phyloP scores from a whole-genome alignment of 2,329 filamentous ascomycete species.

The Verticillium nonalfalfae region DNA sequence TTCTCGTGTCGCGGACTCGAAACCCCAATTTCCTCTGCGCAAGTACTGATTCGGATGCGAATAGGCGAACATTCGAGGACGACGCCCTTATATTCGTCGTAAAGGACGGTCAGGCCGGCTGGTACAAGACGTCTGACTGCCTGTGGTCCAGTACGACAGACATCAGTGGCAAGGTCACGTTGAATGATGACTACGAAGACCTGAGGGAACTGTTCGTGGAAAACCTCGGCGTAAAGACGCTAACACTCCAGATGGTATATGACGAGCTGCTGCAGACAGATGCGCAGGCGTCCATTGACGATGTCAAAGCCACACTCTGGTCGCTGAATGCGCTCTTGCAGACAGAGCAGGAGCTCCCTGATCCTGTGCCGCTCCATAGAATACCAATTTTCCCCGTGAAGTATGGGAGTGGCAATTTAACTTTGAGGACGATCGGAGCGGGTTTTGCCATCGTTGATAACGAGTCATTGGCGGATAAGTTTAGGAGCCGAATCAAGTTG shows the following conservation, averaged over 20 bases:
- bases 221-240: constrained; percentile 18
- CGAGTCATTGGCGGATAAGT: constrained; percentile 17
- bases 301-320: constrained; percentile 23
- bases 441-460: constrained; percentile 28
- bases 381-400: constrained; percentile 16
- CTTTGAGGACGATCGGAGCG: constrained; percentile 6
- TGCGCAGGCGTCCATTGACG: constrained; percentile 4
- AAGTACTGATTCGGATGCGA: neutral
- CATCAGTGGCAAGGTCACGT: constrained; percentile 16
- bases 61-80: constrained; percentile 5
- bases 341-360: neutral
- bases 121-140: constrained; percentile 21
- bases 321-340: constrained; percentile 24
- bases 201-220: constrained; percentile 22
- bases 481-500: constrained; percentile 19
- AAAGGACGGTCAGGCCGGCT: constrained; percentile 6
- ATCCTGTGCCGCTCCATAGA: constrained; percentile 6
- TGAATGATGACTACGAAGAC: constrained; percentile 20
- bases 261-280: constrained; percentile 19
- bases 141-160: constrained; percentile 24
- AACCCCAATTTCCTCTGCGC: neutral
- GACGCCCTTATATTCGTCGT: constrained; percentile 7
- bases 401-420: constrained; percentile 10
- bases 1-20: neutral
- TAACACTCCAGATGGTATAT: constrained; percentile 22